Conservation (phyloP, 73 alveolate genomes). For the Paramecium sexaurelia region DNA sequence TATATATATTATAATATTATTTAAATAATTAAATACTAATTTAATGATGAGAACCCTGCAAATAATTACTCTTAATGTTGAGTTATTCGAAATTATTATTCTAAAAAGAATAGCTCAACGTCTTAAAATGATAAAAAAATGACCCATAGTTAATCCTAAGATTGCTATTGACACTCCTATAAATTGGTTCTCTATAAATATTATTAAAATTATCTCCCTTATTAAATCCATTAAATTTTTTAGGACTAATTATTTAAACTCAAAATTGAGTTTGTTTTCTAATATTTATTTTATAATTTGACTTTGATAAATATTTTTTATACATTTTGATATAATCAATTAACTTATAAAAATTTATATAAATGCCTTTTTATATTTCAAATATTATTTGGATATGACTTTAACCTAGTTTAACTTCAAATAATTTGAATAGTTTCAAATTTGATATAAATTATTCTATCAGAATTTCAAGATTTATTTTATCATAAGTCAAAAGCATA, state of each 20-base stretch:
- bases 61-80: not conserved
- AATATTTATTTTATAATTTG: too few species aligned
- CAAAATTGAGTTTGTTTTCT: too few species aligned
- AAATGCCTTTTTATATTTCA: too few species aligned
- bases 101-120: not conserved
- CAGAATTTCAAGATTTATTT: too few species aligned
- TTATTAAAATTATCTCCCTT: not conserved
- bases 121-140: conserved; percentile 31
- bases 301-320: too few species aligned
- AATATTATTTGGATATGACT: too few species aligned
- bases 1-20: not conserved
- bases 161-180: conserved; percentile 17
- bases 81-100: not conserved
- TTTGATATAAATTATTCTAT: too few species aligned
- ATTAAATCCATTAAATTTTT: not conserved
- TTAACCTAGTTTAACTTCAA: too few species aligned
- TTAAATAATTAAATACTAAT: not conserved
- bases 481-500: too few species aligned
- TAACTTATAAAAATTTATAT: too few species aligned
- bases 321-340: too few species aligned
- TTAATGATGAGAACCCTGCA: conserved; percentile 49
- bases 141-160: conserved; percentile 34
- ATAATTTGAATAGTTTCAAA: too few species aligned
- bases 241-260: not conserved
- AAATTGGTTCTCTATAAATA: not conserved